Base-by-base conservation (phyloP, 306 rosid genomes). In the Benincasa hispida region DNA sequence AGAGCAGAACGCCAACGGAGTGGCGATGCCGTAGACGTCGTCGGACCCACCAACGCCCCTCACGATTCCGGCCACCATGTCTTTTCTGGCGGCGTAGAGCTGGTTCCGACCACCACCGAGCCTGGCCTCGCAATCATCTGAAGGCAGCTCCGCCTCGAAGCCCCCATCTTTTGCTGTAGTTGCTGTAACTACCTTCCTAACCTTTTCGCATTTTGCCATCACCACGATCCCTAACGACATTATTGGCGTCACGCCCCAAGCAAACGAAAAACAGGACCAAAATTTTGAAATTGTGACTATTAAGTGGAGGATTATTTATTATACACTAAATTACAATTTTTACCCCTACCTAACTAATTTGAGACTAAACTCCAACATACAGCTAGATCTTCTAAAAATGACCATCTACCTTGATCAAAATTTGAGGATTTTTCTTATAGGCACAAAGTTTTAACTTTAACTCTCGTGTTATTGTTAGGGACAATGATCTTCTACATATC, bases 41-140 rank as follows among this genome's bases (percentile, higher is more conserved):
- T 74, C 81, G 17, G 47, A 66, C 11, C 72, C 72, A 66, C 28
- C 50, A 2, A 1, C 12, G 24, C 1, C 35, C 24, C 25, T 32
- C 6, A 87, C 85, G 63, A 93, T 82, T 74, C 54, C 76, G 2
- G 96, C 80, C 14, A 83, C 78, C 77, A 19, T 70, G 76, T 30
- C 28, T 53, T 83, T 87, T 79, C 76, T 85, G 24, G 86, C 15
- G 51, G 82, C 89, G 75, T 83, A 93, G 51, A 93, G 81, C 48
- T 79, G 92, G 34, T 41, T 76, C 58, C 91, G 91, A 0, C 97
- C 96, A 1, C 97, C 98, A 48, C 82, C 65, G 76, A 93, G 78
- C 83, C 83, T 86, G 27, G 81, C 88, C 37, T 80, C 76, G 79
- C 97, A 93, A 2, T 79, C 87, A 8, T 78, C 78, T 3, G 77